Percentiles rank a stretch among this genome's conserved stretches.
phyloP scores from a whole-genome alignment of 768 basidiomycete species.

The Coprinopsis sp. region DNA sequence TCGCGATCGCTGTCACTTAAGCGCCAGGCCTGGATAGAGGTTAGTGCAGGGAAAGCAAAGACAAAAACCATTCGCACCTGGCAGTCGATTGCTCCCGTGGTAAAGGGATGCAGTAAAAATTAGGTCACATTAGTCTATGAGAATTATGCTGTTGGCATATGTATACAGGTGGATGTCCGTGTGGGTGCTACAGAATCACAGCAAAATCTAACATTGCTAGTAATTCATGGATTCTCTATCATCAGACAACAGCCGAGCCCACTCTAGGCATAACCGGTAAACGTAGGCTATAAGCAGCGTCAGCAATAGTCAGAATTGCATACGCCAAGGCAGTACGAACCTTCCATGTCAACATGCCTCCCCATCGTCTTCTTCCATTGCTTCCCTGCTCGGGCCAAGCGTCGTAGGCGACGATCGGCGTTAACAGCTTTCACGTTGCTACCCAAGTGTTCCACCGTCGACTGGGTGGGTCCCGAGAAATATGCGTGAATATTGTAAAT shows the following conservation, averaged over 20 bases:
- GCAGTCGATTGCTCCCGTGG: too few species aligned
- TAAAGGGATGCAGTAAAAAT: too few species aligned
- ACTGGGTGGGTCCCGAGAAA: conserved; percentile 79
- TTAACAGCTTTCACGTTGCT: conserved; percentile 32
- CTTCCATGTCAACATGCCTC: conserved; percentile 87
- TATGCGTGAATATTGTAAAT: conserved; percentile 92
- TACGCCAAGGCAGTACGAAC: conserved; percentile 44
- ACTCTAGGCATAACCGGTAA: conserved; percentile 84
- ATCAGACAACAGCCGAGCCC: conserved; percentile 79
- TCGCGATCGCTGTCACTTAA: too few species aligned
- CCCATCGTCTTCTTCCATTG: conserved; percentile 87
- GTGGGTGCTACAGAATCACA: neutral
- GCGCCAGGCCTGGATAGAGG: too few species aligned
- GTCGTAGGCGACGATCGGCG: conserved; percentile 66
- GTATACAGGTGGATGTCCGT: neutral
- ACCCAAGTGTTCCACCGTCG: conserved; percentile 38
- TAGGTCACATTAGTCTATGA: too few species aligned
- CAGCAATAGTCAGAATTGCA: neutral
- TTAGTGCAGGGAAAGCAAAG: too few species aligned
- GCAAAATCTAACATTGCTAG: neutral
- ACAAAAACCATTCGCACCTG: too few species aligned
- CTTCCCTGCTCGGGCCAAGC: conserved; percentile 90
- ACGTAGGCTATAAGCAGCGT: conserved; percentile 52
- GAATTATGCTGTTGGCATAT: neutral
- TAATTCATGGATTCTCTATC: conserved; percentile 70